Evolutionary conservation across 371 early-diverging fungal genomes (phyloP).

Genomic region (Syncephalastrum monosporum): DNA sequence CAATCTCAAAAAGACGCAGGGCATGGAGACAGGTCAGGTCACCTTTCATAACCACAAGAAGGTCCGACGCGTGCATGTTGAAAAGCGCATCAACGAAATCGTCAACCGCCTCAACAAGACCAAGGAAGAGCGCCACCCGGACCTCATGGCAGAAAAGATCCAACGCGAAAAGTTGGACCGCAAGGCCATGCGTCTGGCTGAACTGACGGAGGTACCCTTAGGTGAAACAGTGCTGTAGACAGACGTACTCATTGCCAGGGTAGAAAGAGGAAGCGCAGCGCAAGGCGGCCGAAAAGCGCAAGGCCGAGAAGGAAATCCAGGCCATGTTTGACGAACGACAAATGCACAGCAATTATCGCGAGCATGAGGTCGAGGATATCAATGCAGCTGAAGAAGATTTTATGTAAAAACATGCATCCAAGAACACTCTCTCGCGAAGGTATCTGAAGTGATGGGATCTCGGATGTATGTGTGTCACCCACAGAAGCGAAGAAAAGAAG

Average conservation of each 20-base stretch:
- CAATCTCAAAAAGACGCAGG: slow-evolving; percentile 88
- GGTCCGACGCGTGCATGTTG: slow-evolving; percentile 79
- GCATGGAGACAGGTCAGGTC: slow-evolving; percentile 96
- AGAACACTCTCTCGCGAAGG: too few relatives aligned
- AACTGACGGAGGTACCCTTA: slow-evolving; percentile 53
- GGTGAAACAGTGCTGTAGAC: too few relatives aligned
- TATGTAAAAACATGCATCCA: slow-evolving; percentile 52
- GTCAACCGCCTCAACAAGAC: slow-evolving; percentile 95
- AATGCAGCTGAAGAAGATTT: slow-evolving; percentile 74
- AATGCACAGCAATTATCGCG: slow-evolving; percentile 64
- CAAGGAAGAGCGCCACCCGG: slow-evolving; percentile 72
- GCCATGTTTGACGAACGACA: slow-evolving; percentile 53
- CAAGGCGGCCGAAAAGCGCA: slow-evolving; percentile 36
- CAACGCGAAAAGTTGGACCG: slow-evolving; percentile 63
- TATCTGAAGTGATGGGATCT: too few relatives aligned
- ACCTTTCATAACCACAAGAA: slow-evolving; percentile 80
- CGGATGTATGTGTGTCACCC: too few relatives aligned
- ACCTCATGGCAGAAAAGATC: slow-evolving; percentile 72
- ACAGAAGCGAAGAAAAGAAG: too few relatives aligned
- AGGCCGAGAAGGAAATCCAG: slow-evolving; percentile 53
- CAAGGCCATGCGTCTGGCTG: slow-evolving; percentile 42
- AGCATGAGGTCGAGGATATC: slow-evolving; percentile 51
- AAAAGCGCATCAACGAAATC: slow-evolving; percentile 77
- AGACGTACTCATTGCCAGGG: slow-evolving; percentile 1
- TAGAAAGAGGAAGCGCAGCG: slow-evolving; percentile 38